These are phyloP conservation scores for Colletotrichum sp. DNA, from an alignment of 2,329 filamentous ascomycete genomes.

Conservation along the genomic window DNA sequence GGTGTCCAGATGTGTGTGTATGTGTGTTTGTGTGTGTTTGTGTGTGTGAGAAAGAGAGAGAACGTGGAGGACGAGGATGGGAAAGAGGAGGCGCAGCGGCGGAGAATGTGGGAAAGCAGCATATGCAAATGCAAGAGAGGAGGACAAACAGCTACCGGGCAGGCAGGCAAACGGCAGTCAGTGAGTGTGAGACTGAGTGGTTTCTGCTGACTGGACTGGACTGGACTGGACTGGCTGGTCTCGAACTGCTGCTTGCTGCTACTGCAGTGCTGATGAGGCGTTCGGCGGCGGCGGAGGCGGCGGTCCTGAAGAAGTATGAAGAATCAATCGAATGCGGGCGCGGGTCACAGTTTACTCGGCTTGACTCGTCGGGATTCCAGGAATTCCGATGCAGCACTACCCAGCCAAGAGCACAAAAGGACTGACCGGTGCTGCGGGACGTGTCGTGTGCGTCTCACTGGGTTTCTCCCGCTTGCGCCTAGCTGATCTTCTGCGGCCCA, in stretches of 20 bases:
- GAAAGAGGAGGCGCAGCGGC: background rate
- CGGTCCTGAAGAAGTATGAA: background rate
- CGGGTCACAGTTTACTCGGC: background rate
- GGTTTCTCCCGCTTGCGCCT: background rate
- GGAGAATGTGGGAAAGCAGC: background rate
- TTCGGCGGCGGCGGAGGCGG: background rate
- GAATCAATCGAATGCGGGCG: background rate
- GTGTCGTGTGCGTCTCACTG: background rate
- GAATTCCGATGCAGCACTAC: slow-evolving; percentile 4
- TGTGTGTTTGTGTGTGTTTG: too few species aligned
- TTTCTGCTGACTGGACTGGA: background rate
- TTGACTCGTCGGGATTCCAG: slow-evolving; percentile 9
- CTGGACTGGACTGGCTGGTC: background rate
- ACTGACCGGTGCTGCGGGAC: background rate
- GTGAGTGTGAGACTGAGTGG: background rate
- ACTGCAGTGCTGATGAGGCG: background rate
- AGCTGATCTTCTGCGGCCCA: background rate
- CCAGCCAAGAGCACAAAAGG: background rate
- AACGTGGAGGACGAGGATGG: background rate
- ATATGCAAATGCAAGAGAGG: background rate
- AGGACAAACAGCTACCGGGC: background rate
- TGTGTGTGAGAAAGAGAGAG: background rate
- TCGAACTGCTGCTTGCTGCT: background rate
- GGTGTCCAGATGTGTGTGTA: background rate
- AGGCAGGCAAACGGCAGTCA: background rate